These are phyloP conservation scores for Aspergillus texensis DNA, from an alignment of 2,329 filamentous ascomycete genomes.

Conservation along the genomic window DNA sequence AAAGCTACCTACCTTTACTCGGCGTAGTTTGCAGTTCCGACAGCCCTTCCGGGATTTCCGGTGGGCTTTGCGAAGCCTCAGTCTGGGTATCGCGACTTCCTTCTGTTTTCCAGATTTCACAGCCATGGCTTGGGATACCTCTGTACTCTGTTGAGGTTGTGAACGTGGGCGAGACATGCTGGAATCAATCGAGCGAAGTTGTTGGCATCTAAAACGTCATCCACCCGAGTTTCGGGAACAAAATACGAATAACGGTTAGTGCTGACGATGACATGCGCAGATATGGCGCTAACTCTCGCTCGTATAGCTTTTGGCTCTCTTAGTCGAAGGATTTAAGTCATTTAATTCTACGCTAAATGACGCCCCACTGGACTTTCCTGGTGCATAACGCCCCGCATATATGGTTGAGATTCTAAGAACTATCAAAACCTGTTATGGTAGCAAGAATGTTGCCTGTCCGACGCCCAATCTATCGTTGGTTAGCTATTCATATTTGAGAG, in stretches of 20 bases:
- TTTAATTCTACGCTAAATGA: not conserved
- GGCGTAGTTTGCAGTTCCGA: not conserved
- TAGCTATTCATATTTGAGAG: too few relatives aligned
- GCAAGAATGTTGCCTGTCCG: too few relatives aligned
- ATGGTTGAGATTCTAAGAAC: too few relatives aligned
- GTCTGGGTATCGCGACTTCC: not conserved
- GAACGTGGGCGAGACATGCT: not conserved
- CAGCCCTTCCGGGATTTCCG: not conserved
- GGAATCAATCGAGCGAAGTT: not conserved
- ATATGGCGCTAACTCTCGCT: not conserved
- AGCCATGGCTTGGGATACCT: not conserved
- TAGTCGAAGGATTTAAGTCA: not conserved
- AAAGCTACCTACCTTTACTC: not conserved
- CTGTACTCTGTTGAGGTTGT: not conserved
- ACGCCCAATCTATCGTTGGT: too few relatives aligned
- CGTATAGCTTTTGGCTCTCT: not conserved
- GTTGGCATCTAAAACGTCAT: not conserved
- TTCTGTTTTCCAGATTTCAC: not conserved
- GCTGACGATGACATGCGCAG: not conserved
- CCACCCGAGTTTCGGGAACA: not conserved
- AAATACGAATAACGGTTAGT: not conserved
- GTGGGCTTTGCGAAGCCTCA: not conserved
- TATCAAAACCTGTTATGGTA: too few relatives aligned
- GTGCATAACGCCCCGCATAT: too few relatives aligned
- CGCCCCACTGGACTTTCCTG: not conserved